Evolutionary conservation across 2,329 filamentous ascomycete genomes (phyloP).

Genomic region (Penicillium sp.): DNA sequence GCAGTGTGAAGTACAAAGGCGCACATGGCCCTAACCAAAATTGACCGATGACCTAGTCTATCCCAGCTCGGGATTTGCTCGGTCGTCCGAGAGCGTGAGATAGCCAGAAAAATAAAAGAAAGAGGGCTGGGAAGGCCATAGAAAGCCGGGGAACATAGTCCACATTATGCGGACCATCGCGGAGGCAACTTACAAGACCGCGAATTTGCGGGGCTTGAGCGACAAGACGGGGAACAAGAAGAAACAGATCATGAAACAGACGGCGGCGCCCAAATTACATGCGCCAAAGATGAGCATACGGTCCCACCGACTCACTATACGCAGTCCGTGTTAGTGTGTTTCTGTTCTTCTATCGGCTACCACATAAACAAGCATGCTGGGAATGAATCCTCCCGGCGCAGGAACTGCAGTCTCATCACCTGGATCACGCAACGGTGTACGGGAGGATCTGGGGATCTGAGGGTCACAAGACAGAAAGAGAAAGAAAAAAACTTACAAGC

Average conservation of each 20-base stretch:
- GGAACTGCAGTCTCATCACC: conserved; percentile 41
- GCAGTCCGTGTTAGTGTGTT: conserved; percentile 16
- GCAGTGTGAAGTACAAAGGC: conserved; percentile 3
- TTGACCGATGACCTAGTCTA: conserved; percentile 26
- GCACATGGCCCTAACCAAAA: conserved; percentile 26
- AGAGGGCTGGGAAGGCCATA: conserved; percentile 17
- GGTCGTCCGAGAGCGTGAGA: conserved; percentile 1
- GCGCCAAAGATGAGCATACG: conserved; percentile 86
- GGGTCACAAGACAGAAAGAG: conserved; percentile 23
- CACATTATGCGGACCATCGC: conserved; percentile 9
- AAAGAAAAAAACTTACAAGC: conserved; percentile 68
- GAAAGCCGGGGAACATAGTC: neutral
- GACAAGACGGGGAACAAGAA: conserved; percentile 81
- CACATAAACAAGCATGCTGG: conserved; percentile 19
- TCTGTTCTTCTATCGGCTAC: conserved; percentile 20
- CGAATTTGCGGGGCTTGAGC: conserved; percentile 86
- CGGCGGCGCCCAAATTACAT: conserved; percentile 84
- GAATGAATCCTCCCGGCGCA: conserved; percentile 34
- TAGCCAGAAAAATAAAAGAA: conserved; percentile 19
- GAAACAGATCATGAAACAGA: conserved; percentile 90
- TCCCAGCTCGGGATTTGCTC: conserved; percentile 19
- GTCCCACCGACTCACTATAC: conserved; percentile 93
- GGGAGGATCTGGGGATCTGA: conserved; percentile 9
- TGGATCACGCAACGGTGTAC: conserved; percentile 23
- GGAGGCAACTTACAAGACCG: conserved; percentile 77